Evolutionary conservation across 2,329 filamentous ascomycete genomes (phyloP).

Genomic region (Orbilia blumenaviensis): DNA sequence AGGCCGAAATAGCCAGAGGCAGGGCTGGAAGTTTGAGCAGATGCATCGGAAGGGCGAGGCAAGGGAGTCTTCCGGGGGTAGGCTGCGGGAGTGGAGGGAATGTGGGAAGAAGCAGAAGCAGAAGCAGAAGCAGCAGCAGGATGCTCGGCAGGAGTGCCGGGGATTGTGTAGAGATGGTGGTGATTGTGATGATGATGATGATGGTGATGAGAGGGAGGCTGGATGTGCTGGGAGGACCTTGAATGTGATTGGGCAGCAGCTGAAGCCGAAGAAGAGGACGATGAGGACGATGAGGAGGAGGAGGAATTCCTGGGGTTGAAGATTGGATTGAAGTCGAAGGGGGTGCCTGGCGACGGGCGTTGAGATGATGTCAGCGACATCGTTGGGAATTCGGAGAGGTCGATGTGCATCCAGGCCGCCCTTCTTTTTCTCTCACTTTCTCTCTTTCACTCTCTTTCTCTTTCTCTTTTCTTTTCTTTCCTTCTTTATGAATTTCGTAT

Average conservation of each 20-base stretch:
- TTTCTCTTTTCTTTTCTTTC: no score
- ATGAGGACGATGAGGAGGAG: neutral
- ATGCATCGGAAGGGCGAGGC: constrained; percentile 14
- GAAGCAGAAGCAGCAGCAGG: no score
- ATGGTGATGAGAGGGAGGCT: no score
- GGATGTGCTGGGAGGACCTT: no score
- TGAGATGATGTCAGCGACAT: constrained; percentile 54
- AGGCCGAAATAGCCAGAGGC: constrained; percentile 57
- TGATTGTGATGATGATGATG: constrained; percentile 6
- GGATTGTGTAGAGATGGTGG: constrained; percentile 51
- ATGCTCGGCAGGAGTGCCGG: constrained; percentile 48
- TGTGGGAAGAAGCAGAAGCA: constrained; percentile 25
- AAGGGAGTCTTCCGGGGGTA: constrained; percentile 45
- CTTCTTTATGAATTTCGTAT: no score
- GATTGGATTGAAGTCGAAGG: constrained; percentile 48
- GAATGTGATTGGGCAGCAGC: no score
- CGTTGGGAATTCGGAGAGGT: constrained; percentile 41
- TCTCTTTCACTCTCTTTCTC: no score
- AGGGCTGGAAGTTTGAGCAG: constrained; percentile 36
- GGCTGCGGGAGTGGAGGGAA: constrained; percentile 42
- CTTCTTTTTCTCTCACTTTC: no score
- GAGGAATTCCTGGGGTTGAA: constrained; percentile 19
- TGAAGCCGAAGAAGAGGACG: neutral
- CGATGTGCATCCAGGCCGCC: constrained; percentile 17
- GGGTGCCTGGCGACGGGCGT: constrained; percentile 47